Evolutionary conservation across 2,329 filamentous ascomycete genomes (phyloP).

Genomic region (Aspergillus costaricaensis): DNA sequence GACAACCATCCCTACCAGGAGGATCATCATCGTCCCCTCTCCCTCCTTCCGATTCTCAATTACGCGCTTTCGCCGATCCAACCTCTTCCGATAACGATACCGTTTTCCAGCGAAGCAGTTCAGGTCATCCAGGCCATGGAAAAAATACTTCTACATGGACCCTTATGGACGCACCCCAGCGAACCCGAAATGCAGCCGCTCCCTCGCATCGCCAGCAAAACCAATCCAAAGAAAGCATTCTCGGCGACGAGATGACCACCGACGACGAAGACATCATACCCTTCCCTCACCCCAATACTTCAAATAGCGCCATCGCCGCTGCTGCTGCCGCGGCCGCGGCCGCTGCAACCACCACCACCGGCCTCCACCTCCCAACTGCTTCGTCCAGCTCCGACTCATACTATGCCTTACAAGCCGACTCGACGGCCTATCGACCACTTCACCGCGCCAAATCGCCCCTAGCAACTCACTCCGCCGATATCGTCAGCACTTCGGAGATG

Average conservation of each 20-base stretch:
- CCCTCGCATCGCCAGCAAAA: slow-evolving; percentile 33
- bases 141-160: slow-evolving; percentile 18
- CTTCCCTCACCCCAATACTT: slow-evolving; percentile 56
- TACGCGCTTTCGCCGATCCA: slow-evolving; percentile 17
- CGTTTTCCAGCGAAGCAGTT: slow-evolving; percentile 14
- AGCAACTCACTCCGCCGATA: slow-evolving; percentile 36
- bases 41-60: slow-evolving; percentile 7
- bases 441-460: slow-evolving; percentile 43
- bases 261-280: slow-evolving; percentile 79
- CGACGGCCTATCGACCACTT: slow-evolving; percentile 30
- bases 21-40: background rate
- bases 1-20: slow-evolving; percentile 12
- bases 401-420: slow-evolving; percentile 51
- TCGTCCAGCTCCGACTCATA: slow-evolving; percentile 67
- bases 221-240: slow-evolving; percentile 57
- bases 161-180: slow-evolving; percentile 22
- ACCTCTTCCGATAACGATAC: slow-evolving; percentile 15
- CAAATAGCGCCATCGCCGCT: slow-evolving; percentile 14
- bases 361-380: slow-evolving; percentile 38
- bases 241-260: slow-evolving; percentile 70
- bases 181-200: slow-evolving; percentile 25
- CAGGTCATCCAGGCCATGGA: slow-evolving; percentile 16
- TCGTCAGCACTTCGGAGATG: slow-evolving; percentile 46
- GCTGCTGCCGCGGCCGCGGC: slow-evolving; percentile 19
- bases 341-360: slow-evolving; percentile 13